Base-by-base conservation (phyloP, 805 yeast genomes). In the Brettanomyces custersianus region DNA sequence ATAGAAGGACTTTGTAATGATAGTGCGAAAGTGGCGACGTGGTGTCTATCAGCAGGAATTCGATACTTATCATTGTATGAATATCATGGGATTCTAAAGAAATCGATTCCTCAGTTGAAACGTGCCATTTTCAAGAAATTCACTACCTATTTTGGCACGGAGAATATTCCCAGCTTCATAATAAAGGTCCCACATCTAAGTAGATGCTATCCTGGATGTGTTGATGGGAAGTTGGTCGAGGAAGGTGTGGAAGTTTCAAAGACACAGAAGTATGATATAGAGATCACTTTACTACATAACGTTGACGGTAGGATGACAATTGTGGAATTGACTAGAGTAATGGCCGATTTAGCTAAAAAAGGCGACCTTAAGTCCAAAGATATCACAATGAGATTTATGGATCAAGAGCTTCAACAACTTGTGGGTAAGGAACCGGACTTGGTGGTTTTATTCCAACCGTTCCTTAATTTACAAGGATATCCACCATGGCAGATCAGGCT, bases 401-500 rank as follows among this genome's bases (percentile, higher is more conserved):
- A 88, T 55, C 74, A 74, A 41, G 87, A 82, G 51, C 65, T 81
- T 42, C 65, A 66, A 26, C 84, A 77, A 47, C 64, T 86, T 36
- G 92, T 87, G 12, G 92, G 95, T 1, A 69, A 68, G n/a, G 98
- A 92, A 55, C 97, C 98, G 0, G 98, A 92, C 54, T 68, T 92
- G 43, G 64, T 92, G 33, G 65, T 92, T 21, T 62, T 83, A 36
- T 92, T 90, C 55, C 86, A 86, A 16, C 95, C 96, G n/a, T 66
- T 69, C 10, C 65, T 92, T 43, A 94, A 87, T 54, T 68, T 92
- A 34, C 94, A 87, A 58, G 96, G 95, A 13, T 92, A 79, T 57
- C 97, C 97, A 16, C 98, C 98, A 20, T 92, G 98, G 98, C 97
- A 90, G 53, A 74, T 86, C 24, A 72, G 98, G 43, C 70, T 94